Evolutionary conservation across 163 green algal genomes (phyloP), one percentile per base, ranked within the genome.

Genomic region (Scenedesmus sp.): DNA sequence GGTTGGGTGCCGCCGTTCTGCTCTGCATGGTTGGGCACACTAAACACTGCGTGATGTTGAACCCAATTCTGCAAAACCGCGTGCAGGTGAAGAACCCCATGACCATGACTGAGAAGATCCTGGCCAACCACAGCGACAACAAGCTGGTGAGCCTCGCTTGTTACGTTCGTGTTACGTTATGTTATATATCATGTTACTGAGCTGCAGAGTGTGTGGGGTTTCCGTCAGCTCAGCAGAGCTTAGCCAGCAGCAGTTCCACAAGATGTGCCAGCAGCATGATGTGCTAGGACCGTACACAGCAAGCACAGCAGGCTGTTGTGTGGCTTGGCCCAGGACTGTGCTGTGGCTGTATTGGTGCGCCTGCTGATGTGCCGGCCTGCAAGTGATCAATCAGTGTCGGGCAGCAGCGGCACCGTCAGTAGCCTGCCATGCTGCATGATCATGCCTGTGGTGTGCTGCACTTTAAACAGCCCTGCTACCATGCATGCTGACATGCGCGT

Each of bases 31-130:
- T 46, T 46, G 34, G 34, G 34, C 34, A 46, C 34, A 46, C 34
- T 46, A 46, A 46, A 46, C 34, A 46, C 34, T 46, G 34, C 34
- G 34, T 46, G 34, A 46, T 46, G 34, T 46, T 46, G 34, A 46
- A 46, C 34, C 34, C 34, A 46, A 46, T 46, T 46, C 34, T 46
- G 34, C 34, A 46, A 46, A 46, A 46, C 34, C 34, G 34, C 34
- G 34, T 79, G 59, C 77, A 90, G 95, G 94, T 96, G 2, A 96
- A 97, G 93, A 90, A 87, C 16, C 89, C 94, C 54, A 98, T 99
- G 98, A 99, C 98, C 2, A 96, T 99, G 97, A 99, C 98, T 12
- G 98, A 99, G 94, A 99, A 99, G 94, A 99, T 99, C 57, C 92
- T 99, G 91, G 97, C 98, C 0, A 96, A 96, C 57, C 96, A 98